These are phyloP conservation scores for Coemansia nantahalensis DNA, from an alignment of 192 early-diverging fungal species.

Conservation along the genomic window DNA sequence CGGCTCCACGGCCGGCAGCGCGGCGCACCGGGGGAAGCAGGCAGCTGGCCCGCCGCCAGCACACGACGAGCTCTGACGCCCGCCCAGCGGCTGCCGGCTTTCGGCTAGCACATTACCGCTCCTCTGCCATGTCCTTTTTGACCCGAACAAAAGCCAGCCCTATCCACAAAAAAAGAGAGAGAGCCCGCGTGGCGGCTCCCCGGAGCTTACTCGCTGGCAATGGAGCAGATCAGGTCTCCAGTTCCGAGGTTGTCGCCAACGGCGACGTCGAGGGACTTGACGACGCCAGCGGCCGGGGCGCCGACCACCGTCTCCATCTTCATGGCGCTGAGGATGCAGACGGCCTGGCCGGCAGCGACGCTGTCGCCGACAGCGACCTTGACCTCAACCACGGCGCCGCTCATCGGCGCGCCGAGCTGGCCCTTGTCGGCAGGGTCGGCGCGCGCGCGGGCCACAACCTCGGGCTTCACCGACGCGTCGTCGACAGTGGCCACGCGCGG, in stretches of 20 bases:
- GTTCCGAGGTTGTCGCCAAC: constrained; percentile 77
- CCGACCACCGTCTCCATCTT: constrained; percentile 96
- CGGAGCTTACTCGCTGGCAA: constrained; percentile 11
- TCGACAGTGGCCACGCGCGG: constrained; percentile 77
- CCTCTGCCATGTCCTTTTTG: no score
- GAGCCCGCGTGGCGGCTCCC: background rate
- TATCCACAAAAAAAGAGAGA: constrained; percentile 4
- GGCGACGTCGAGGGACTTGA: constrained; percentile 68
- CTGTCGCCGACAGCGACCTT: constrained; percentile 75
- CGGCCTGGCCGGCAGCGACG: constrained; percentile 87
- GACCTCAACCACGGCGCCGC: constrained; percentile 91
- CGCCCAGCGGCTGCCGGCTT: no score
- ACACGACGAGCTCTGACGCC: constrained; percentile 42
- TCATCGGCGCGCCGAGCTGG: constrained; percentile 95
- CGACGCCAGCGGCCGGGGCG: constrained; percentile 70
- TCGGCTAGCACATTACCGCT: no score
- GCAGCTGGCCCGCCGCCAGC: background rate
- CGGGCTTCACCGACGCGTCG: constrained; percentile 60
- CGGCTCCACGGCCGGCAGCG: background rate
- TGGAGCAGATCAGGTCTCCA: constrained; percentile 74
- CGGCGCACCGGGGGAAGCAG: constrained; percentile 19
- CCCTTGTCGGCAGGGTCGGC: constrained; percentile 74
- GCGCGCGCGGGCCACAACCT: constrained; percentile 64
- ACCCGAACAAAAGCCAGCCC: no score
- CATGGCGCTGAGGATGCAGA: constrained; percentile 96